Base-by-base conservation (phyloP, 805 yeast species). In the Saturnispora silvae region DNA sequence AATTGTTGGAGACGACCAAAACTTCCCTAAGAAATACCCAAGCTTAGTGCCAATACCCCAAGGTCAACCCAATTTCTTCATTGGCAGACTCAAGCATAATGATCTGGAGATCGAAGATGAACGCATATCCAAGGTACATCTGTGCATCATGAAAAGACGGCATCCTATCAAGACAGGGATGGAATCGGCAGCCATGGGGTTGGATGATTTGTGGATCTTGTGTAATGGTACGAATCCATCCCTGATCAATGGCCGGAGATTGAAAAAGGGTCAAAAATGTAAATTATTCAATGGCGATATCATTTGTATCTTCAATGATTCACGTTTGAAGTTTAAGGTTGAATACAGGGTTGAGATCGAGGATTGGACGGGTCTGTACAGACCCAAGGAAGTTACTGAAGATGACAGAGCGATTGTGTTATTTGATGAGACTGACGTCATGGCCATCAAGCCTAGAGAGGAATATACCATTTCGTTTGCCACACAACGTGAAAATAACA, bases 211-310 rank as follows among this genome's bases (percentile, higher is more conserved):
- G 13, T 85, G 94, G 94, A 60, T 87, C 22, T 58, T 82, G 33
- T 95, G 86, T 47, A 71, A 65, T 43, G 80, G 92, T 39, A 74
- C 94, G 0, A 87, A 86, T 55, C 79, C 83, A 2, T 81, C 95
- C 52, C 72, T 64, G 47, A 69, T 87, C 6, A 82, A 85, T 49
- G 70, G 70, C 6, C 55, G 60, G 6, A 65, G 65, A 34, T 52
- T 83, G 32, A 79, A 80, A 0, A 73, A 74, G 42, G 79, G 80
- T 3, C 65, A 70, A 23, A 83, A 82, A 47, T 68, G 66, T 0
- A 66, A 73, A 37, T 49, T 87, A 1, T 72, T 64, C 48, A 65
- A 79, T 43, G 80, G 80, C 0, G 95, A 85, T 53, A 63, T 59
- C 23, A 56, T 86, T 4, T 74, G 74, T 48, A 60, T 85, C 15